These are phyloP conservation scores for Podaxis mareebaensis DNA, from an alignment of 768 basidiomycete genomes.

Conservation along the genomic window DNA sequence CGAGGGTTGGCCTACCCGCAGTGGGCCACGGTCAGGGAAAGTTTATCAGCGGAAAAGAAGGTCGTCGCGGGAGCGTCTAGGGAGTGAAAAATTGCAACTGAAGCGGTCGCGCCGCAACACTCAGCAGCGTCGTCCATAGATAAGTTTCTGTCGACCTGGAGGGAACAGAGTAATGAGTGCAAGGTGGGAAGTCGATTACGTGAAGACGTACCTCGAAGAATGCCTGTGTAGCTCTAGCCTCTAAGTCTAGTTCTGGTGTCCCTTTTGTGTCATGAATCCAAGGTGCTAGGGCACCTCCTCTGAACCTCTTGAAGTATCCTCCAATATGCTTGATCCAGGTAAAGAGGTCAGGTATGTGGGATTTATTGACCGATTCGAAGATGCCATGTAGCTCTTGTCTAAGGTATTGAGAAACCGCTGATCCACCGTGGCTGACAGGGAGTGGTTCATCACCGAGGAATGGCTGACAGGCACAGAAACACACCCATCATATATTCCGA, in stretches of 20 bases:
- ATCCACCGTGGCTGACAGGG: slow-evolving; percentile 78
- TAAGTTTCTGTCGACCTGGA: slow-evolving; percentile 73
- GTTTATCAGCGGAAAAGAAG: slow-evolving; percentile 75
- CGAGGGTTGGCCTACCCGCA: slow-evolving; percentile 65
- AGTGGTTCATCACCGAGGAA: slow-evolving; percentile 12
- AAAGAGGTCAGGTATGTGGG: slow-evolving; percentile 72
- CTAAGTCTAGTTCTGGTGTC: slow-evolving; percentile 60
- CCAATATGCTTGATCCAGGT: slow-evolving; percentile 78
- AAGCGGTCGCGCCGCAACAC: slow-evolving; percentile 87
- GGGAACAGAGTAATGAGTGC: slow-evolving; percentile 12
- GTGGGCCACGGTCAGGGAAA: slow-evolving; percentile 89
- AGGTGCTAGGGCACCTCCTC: slow-evolving; percentile 73
- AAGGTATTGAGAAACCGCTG: slow-evolving; percentile 84
- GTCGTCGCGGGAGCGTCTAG: slow-evolving; percentile 78
- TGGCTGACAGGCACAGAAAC: slow-evolving; percentile 22
- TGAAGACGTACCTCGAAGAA: slow-evolving; percentile 73
- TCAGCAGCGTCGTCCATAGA: slow-evolving; percentile 69
- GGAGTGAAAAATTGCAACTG: slow-evolving; percentile 88
- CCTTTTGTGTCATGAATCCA: slow-evolving; percentile 50
- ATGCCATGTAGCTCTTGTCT: slow-evolving; percentile 84
- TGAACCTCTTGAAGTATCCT: slow-evolving; percentile 90
- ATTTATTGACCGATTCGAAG: slow-evolving; percentile 76
- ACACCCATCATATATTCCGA: slow-evolving; percentile 92
- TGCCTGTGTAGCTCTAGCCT: slow-evolving; percentile 82
- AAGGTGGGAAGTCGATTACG: not conserved